Conservation (phyloP, 2,329 filamentous ascomycete genomes). For the Cladobotryum mycophilum region DNA sequence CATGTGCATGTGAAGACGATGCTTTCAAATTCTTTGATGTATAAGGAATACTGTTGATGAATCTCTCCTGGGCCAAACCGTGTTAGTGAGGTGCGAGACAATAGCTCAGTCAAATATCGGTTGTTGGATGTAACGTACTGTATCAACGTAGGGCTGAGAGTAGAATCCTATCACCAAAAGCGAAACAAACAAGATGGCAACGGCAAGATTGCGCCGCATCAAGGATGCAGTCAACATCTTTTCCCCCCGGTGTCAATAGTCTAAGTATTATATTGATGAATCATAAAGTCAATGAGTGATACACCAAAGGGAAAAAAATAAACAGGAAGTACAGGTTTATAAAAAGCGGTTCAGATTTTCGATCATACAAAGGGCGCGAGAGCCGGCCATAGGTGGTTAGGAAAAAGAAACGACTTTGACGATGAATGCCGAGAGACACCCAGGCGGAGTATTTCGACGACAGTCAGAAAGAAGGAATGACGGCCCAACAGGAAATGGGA, state of each 20-base stretch:
- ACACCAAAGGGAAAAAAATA: no score
- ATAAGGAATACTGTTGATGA: slow-evolving; percentile 4
- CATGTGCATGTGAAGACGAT: background rate
- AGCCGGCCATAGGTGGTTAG: no score
- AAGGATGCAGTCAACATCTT: slow-evolving; percentile 8
- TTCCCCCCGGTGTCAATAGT: no score
- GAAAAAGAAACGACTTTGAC: no score
- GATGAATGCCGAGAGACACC: no score
- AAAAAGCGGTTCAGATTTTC: no score
- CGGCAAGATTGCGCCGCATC: slow-evolving; percentile 9
- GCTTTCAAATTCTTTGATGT: background rate
- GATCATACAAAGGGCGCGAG: no score
- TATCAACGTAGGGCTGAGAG: slow-evolving; percentile 10
- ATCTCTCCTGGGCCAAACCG: background rate
- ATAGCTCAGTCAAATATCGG: no score
- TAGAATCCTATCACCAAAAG: slow-evolving; percentile 5
- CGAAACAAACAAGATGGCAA: slow-evolving; percentile 5
- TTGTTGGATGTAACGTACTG: slow-evolving; percentile 9
- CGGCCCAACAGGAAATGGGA: no score
- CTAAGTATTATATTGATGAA: background rate
- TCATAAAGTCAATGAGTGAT: background rate
- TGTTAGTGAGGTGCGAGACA: background rate
- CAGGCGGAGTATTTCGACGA: no score
- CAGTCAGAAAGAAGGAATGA: no score
- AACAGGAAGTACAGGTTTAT: no score